phyloP scores from a whole-genome alignment of 768 basidiomycete genomes.

The Mycena alexandri region DNA sequence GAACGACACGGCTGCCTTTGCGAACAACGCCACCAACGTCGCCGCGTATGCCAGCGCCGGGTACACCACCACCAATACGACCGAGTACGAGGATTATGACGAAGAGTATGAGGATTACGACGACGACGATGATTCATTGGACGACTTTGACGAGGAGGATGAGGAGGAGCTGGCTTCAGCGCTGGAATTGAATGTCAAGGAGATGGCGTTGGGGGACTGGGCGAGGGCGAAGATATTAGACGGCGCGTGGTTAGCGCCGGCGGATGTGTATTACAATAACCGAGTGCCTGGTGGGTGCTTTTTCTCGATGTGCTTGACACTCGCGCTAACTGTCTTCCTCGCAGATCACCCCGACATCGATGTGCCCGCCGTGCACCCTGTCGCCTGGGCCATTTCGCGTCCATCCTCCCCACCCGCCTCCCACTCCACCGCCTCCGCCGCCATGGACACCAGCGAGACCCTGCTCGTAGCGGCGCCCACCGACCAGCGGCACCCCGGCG shows the following conservation, averaged over 20 bases:
- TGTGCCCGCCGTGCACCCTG: conserved; percentile 62
- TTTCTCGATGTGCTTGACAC: conserved; percentile 47
- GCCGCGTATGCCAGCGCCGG: conserved; percentile 24
- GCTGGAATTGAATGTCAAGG: conserved; percentile 49
- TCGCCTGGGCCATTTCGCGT: conserved; percentile 68
- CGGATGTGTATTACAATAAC: conserved; percentile 73
- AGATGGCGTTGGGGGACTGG: conserved; percentile 79
- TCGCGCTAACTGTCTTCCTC: conserved; percentile 36
- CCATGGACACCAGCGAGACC: conserved; percentile 19
- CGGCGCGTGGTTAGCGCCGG: conserved; percentile 82
- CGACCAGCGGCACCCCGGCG: conserved; percentile 48
- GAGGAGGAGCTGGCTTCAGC: conserved; percentile 52
- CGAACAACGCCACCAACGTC: conserved; percentile 17
- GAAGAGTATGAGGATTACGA: conserved; percentile 47
- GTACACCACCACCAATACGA: conserved; percentile 11
- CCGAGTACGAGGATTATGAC: conserved; percentile 25
- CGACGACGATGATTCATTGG: conserved; percentile 47
- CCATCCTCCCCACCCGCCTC: conserved; percentile 35
- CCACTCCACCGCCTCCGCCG: conserved; percentile 36
- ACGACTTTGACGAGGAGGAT: conserved; percentile 56
- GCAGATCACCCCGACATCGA: conserved; percentile 39
- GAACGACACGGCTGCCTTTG: background rate
- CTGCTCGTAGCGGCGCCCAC: too few species aligned
- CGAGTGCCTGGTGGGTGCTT: conserved; percentile 32
- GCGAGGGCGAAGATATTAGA: conserved; percentile 78